Evolutionary conservation across 495 filamentous ascomycete genomes (phyloP).

Genomic region (Penicillium antarcticum): DNA sequence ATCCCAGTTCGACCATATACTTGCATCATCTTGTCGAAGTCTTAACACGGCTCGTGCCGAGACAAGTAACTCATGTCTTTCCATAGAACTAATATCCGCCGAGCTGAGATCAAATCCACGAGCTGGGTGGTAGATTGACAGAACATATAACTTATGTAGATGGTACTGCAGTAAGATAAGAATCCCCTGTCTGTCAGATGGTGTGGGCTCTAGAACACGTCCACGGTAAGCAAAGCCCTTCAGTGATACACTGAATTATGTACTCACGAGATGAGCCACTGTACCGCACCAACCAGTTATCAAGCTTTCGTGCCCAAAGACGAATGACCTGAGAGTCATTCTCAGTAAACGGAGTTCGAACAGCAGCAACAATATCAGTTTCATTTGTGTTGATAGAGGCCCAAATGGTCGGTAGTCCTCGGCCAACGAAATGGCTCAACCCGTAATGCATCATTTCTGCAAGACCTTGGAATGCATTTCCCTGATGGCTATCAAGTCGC

Average conservation of each 20-base stretch:
- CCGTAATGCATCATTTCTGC: conserved; percentile 42
- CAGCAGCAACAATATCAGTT: conserved; percentile 4
- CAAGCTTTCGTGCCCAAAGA: conserved; percentile 34
- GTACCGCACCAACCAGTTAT: conserved; percentile 39
- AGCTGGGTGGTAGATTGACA: conserved; percentile 44
- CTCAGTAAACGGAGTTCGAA: conserved; percentile 28
- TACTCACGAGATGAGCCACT: conserved; percentile 31
- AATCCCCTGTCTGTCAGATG: conserved; percentile 36
- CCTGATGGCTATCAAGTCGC: conserved; percentile 21
- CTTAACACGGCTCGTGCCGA: conserved; percentile 36
- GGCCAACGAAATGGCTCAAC: conserved; percentile 37
- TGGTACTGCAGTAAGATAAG: conserved; percentile 39
- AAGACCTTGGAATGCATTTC: conserved; percentile 32
- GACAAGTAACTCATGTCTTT: conserved; percentile 36
- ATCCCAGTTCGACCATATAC: conserved; percentile 45
- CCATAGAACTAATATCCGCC: conserved; percentile 30
- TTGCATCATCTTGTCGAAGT: conserved; percentile 35
- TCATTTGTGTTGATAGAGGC: conserved; percentile 28
- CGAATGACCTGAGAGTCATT: conserved; percentile 34
- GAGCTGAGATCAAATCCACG: conserved; percentile 41
- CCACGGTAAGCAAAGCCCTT: no score
- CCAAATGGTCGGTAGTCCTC: conserved; percentile 40
- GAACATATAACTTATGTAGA: conserved; percentile 39
- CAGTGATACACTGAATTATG: not conserved
- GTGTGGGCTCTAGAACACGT: conserved; percentile 20